phyloP scores from a whole-genome alignment of 2,329 filamentous ascomycete genomes.

The Fonsecaea erecta region DNA sequence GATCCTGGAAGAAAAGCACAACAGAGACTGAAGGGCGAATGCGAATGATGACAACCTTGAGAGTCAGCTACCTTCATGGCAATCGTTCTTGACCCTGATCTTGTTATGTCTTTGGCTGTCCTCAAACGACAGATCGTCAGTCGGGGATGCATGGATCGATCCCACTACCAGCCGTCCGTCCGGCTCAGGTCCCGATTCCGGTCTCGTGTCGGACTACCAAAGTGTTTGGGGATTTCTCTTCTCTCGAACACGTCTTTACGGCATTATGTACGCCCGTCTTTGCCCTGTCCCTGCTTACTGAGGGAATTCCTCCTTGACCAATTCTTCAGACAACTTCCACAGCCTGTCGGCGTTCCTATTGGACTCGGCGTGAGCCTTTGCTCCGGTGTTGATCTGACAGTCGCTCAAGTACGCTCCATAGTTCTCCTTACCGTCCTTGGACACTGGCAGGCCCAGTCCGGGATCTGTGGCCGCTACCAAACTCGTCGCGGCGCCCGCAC shows the following conservation, averaged over 20 bases:
- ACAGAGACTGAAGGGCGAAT: too few species aligned
- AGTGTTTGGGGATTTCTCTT: background rate
- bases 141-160: too few species aligned
- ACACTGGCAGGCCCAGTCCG: conserved; percentile 36
- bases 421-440: conserved; percentile 15
- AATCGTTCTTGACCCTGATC: too few species aligned
- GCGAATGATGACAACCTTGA: too few species aligned
- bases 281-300: conserved; percentile 31
- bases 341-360: conserved; percentile 45
- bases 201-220: too few species aligned
- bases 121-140: too few species aligned
- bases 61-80: too few species aligned
- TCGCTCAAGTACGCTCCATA: conserved; percentile 42
- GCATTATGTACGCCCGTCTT: background rate
- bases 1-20: too few species aligned
- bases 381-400: conserved; percentile 41
- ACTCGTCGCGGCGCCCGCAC: conserved; percentile 51
- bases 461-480: conserved; percentile 53
- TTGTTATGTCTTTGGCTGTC: too few species aligned
- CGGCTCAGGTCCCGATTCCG: too few species aligned
- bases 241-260: background rate
- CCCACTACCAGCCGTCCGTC: too few species aligned
- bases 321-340: conserved; percentile 47
- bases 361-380: conserved; percentile 43
- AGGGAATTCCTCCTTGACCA: conserved; percentile 45